Evolutionary conservation across 495 filamentous ascomycete species (phyloP), one percentile per base, ranked within the genome.

Genomic region (Acidiella bohemica): DNA sequence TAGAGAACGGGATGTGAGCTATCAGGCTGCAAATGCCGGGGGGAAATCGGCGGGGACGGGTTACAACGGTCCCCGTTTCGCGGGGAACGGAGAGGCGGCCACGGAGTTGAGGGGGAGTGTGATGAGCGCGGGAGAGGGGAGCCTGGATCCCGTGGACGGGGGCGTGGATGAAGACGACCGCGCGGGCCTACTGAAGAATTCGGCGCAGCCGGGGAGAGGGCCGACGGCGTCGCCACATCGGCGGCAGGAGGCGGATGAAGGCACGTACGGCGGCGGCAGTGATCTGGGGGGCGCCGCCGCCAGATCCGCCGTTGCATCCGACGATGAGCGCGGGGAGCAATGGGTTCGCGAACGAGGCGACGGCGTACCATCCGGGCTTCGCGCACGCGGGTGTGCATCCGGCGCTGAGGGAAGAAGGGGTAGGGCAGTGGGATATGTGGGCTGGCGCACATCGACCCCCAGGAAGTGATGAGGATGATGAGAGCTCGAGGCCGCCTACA

Each of bases 1-100:
- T 32, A 62, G 75, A 23, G 63, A 57, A 28, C 32, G 64, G 28
- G 75, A 79, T 44, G 47, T 58, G 14, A 71, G 65, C 34, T 79
- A 79, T 25, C 35, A 41, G 27, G 3, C 39, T 14, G 9, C 23
- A 5, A 42, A 48, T 12, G 7, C 24, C 9, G 40, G 24, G 18
- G 41, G 34, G n/a, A 31, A 12, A 10, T n/a, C n/a, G n/a, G n/a
- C n/a, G n/a, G n/a, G n/a, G n/a, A 21, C 25, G 9, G 27, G 17
- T 5, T 48, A 42, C 20, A 8, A 9, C 9, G 45, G 45, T 1
- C 46, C 42, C 7, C 23, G 21, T 1, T 41, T 26, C 26, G 36
- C 37, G 7, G 36, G 37, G 3, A 27, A 17, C 12, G 23, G 23
- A 9, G 47, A 38, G 37, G 25, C 42, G n/a, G 42, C 41, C 11